Base-by-base conservation (phyloP, 495 filamentous ascomycete genomes). In the Bathelium albidoporum region DNA sequence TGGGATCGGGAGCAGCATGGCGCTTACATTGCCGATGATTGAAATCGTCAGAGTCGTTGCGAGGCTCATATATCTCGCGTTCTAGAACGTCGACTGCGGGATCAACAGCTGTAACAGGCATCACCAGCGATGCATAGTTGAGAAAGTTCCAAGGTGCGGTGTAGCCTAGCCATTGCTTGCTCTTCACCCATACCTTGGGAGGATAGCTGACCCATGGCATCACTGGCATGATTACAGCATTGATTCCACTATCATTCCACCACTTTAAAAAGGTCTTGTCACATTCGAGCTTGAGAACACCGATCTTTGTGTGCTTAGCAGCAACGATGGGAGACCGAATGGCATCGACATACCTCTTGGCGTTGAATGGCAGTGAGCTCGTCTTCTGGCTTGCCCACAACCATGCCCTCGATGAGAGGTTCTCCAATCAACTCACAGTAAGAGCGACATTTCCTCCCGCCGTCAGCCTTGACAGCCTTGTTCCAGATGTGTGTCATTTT, bases 141-240 rank as follows among this genome's bases (percentile, higher is more conserved):
- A 59, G 36, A 24, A 64, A 39, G 22, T 64, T 64, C 62, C 62
- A 64, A 16, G 29, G 49, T 2, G 52, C 32, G 3, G 49, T 36
- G 22, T 64, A 64, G 29, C 62, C 62, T 34, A 64, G 24, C 24
- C 45, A 63, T 16, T 55, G 43, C 29, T 53, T 63, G 2, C 43
- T 31, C 29, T 63, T 63, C 3, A 53, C 41, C 62, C 62, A 64
- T 41, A 28, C 32, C 39, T 64, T 64, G 1, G 62, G 62, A 18
- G 32, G 29, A 41, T 59, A 64, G 14, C 24, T 39, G 28, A 64
- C 62, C 29, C 45, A 64, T 7, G 62, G 45, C 52, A 59, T 53
- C 7, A 64, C 62, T 3, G 62, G 62, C 62, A 64, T 64, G n/a
- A 64, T 64, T 11, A 64, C 26, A 39, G 62, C 62, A 29, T 64